Conservation (phyloP, 78 protist genomes). For the Speleostelium caveatum region DNA sequence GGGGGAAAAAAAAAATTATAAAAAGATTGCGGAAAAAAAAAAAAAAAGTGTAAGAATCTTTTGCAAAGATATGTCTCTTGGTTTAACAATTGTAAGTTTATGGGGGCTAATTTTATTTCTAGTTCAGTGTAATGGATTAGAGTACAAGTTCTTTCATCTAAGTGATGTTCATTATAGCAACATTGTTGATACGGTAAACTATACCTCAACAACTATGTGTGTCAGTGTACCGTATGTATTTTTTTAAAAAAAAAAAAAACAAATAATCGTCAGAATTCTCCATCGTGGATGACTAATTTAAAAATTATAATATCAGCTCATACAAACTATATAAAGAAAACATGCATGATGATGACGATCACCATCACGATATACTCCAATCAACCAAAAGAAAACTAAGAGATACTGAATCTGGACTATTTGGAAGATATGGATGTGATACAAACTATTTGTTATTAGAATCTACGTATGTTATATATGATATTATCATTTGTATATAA, state of each 20-base stretch:
- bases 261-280: background rate
- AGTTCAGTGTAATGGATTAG: too few species aligned
- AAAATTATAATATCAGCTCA: background rate
- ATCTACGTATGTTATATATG: slow-evolving; percentile 5
- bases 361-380: background rate
- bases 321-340: background rate
- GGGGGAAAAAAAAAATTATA: too few species aligned
- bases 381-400: background rate
- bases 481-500: too few species aligned
- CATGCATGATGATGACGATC: background rate
- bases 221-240: background rate
- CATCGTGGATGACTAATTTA: background rate
- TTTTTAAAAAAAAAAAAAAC: background rate
- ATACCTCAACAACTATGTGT: slow-evolving; percentile 32
- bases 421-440: slow-evolving; percentile 79
- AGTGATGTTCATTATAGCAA: slow-evolving; percentile 70
- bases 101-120: too few species aligned
- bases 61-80: too few species aligned
- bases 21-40: too few species aligned
- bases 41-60: too few species aligned
- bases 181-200: background rate
- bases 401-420: slow-evolving; percentile 29
- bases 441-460: slow-evolving; percentile 31
- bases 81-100: too few species aligned
- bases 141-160: slow-evolving; percentile 21